Percentiles rank a stretch among this genome's conserved stretches.
Conservation (phyloP, 768 basidiomycete species). For the Phanerodontia chrysosporium region DNA sequence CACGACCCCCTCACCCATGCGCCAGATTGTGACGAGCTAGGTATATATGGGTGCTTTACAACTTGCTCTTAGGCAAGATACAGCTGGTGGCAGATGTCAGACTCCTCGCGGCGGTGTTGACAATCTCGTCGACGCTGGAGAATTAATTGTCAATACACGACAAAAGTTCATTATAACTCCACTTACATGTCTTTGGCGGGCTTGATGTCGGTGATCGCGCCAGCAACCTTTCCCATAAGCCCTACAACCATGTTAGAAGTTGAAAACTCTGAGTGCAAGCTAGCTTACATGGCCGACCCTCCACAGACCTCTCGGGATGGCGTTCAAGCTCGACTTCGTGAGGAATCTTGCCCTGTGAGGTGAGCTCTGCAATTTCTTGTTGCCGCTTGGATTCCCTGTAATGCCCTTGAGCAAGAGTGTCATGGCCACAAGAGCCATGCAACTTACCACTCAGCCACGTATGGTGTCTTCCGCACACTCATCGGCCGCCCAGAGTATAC, state of each 20-base stretch:
- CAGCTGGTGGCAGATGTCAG: conserved; percentile 42
- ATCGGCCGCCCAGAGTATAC: conserved; percentile 79
- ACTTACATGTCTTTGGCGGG: conserved; percentile 81
- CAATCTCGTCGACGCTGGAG: conserved; percentile 75
- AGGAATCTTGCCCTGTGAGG: conserved; percentile 66
- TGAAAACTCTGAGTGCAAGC: background rate
- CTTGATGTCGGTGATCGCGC: conserved; percentile 71
- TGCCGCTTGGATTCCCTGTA: conserved; percentile 58
- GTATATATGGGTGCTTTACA: conserved; percentile 28
- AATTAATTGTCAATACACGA: conserved; percentile 8
- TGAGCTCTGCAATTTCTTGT: conserved; percentile 53
- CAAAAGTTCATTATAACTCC: background rate
- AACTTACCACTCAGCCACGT: conserved; percentile 66
- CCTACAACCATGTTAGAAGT: conserved; percentile 33
- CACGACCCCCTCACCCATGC: no score
- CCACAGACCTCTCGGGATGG: conserved; percentile 62
- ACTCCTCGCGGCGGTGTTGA: conserved; percentile 60
- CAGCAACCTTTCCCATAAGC: conserved; percentile 79
- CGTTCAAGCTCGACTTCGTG: conserved; percentile 68
- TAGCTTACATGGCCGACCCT: conserved; percentile 55
- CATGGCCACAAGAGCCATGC: background rate
- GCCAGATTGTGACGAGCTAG: background rate
- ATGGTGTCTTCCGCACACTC: conserved; percentile 77
- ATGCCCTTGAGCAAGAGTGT: background rate
- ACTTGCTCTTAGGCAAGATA: conserved; percentile 44